These are phyloP conservation scores for Alternaria alternata DNA, from an alignment of 2,329 filamentous ascomycete species.

Conservation along the genomic window DNA sequence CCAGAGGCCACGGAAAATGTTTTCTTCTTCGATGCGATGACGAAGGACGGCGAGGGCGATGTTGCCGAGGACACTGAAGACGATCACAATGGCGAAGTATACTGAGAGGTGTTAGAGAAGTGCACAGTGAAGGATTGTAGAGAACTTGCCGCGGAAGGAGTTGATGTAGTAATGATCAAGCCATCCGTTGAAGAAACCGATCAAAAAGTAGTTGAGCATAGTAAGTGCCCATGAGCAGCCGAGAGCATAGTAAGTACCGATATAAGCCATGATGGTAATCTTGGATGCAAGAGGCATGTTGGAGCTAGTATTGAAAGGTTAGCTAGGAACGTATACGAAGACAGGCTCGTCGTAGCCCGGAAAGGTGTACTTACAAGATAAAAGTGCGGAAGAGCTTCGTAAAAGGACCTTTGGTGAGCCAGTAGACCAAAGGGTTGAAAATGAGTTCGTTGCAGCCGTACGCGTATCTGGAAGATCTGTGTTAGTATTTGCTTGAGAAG, in stretches of 20 bases:
- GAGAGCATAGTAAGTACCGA: conserved; percentile 76
- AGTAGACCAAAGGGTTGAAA: conserved; percentile 71
- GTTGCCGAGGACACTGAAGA: conserved; percentile 71
- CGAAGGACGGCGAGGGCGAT: conserved; percentile 68
- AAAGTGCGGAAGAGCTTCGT: conserved; percentile 71
- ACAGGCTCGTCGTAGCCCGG: not conserved
- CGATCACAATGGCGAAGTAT: conserved; percentile 68
- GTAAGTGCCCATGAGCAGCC: conserved; percentile 73
- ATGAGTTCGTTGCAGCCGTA: conserved; percentile 76
- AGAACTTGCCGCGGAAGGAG: conserved; percentile 63
- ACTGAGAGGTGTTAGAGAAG: conserved; percentile 43
- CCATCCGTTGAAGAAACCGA: conserved; percentile 76
- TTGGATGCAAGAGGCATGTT: conserved; percentile 72
- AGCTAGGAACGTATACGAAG: not conserved
- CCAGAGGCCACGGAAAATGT: conserved; percentile 59
- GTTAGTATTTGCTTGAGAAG: conserved; percentile 3
- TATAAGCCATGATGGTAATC: conserved; percentile 74
- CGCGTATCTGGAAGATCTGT: conserved; percentile 54
- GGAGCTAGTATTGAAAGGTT: conserved; percentile 41
- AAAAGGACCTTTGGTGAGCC: conserved; percentile 69
- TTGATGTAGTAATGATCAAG: conserved; percentile 83
- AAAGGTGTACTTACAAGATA: conserved; percentile 47
- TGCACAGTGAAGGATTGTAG: not conserved
- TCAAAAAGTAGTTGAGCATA: conserved; percentile 72
- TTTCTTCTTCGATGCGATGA: conserved; percentile 66